Evolutionary conservation across 805 yeast species (phyloP).

Genomic region (Blastobotrys americana): DNA sequence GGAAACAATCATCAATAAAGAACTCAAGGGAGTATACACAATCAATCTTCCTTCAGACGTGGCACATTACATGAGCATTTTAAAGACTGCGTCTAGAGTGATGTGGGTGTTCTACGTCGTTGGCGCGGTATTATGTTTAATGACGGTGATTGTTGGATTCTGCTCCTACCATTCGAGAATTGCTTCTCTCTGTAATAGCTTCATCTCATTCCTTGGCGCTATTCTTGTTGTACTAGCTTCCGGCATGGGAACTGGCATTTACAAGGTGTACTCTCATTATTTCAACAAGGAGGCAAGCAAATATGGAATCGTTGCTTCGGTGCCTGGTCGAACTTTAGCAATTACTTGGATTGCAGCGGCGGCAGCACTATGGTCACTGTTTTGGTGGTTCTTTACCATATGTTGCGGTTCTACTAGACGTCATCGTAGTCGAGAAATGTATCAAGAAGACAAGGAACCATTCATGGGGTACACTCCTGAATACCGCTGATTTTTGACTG

Average conservation of each 20-base stretch:
- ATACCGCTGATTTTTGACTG: too few species aligned
- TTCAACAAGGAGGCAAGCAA: slow-evolving; percentile 42
- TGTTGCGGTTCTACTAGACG: slow-evolving; percentile 37
- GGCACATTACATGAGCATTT: slow-evolving; percentile 38
- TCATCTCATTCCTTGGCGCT: slow-evolving; percentile 36
- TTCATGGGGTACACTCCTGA: slow-evolving; percentile 25
- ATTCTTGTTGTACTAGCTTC: slow-evolving; percentile 37
- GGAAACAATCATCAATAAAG: slow-evolving; percentile 28
- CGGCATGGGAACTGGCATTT: slow-evolving; percentile 60
- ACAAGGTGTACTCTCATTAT: slow-evolving; percentile 39
- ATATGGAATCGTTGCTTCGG: slow-evolving; percentile 49
- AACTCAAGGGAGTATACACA: slow-evolving; percentile 21
- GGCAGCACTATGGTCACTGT: slow-evolving; percentile 37
- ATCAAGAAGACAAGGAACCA: slow-evolving; percentile 23
- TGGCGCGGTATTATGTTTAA: slow-evolving; percentile 40
- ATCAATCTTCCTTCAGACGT: slow-evolving; percentile 51
- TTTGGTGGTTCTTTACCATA: slow-evolving; percentile 37
- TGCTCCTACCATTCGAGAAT: slow-evolving; percentile 41
- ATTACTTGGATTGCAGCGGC: slow-evolving; percentile 58
- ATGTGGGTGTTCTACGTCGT: slow-evolving; percentile 50
- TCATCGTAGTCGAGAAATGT: slow-evolving; percentile 19
- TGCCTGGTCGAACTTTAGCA: slow-evolving; percentile 48
- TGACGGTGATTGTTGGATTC: slow-evolving; percentile 34
- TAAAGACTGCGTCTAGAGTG: slow-evolving; percentile 46
- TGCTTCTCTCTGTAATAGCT: slow-evolving; percentile 39